These are phyloP conservation scores for Amylocystis lapponica DNA, from an alignment of 768 basidiomycete genomes.

Conservation along the genomic window DNA sequence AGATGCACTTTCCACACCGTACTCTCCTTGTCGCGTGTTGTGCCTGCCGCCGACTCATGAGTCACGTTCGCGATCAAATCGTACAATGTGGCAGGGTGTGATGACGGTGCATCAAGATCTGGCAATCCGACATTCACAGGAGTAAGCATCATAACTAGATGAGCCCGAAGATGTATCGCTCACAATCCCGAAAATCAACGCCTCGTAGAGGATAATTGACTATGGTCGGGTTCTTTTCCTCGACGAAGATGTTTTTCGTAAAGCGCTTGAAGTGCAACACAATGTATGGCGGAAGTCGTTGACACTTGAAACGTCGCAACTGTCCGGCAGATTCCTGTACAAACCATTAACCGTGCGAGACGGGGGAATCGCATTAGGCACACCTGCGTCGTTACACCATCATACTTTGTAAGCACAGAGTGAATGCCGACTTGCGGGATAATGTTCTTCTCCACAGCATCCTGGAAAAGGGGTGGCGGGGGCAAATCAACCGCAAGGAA, in stretches of 20 bases:
- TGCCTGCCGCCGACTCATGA: constrained; percentile 93
- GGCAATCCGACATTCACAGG: too few relatives aligned
- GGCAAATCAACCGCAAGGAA: constrained; percentile 96
- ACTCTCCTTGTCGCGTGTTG: constrained; percentile 85
- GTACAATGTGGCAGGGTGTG: constrained; percentile 65
- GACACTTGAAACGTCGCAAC: constrained; percentile 86
- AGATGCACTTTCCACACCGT: constrained; percentile 93
- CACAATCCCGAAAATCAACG: constrained; percentile 89
- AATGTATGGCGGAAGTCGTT: constrained; percentile 84
- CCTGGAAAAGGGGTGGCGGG: constrained; percentile 96
- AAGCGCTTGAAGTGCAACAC: constrained; percentile 95
- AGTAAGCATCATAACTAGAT: neutral
- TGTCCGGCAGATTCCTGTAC: constrained; percentile 76
- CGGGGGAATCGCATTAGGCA: constrained; percentile 15
- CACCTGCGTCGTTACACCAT: constrained; percentile 86
- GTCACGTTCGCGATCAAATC: constrained; percentile 95
- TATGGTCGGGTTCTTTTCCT: constrained; percentile 98
- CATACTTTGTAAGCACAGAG: constrained; percentile 88
- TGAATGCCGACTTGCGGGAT: constrained; percentile 96
- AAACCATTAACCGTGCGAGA: constrained; percentile 8
- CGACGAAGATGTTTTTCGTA: constrained; percentile 93
- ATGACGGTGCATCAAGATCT: constrained; percentile 75
- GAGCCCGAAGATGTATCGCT: constrained; percentile 27
- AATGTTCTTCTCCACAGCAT: constrained; percentile 94
- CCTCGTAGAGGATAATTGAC: constrained; percentile 95